Base-by-base conservation (phyloP, 2,329 filamentous ascomycete genomes). In the Pseudogymnoascus sp. region DNA sequence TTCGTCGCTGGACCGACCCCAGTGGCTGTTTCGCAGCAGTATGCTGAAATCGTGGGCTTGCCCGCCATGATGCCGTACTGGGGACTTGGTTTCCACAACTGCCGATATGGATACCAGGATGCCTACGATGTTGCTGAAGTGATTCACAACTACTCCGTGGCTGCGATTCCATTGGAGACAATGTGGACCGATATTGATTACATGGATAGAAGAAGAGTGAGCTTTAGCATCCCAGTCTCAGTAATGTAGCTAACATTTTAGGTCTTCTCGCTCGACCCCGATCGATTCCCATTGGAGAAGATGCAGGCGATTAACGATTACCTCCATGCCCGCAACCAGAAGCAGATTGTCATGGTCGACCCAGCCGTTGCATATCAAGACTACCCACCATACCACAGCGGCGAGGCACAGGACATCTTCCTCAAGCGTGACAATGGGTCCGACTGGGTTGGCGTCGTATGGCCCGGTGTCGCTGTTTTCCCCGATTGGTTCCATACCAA, bases 341-440 rank as follows among this genome's bases (percentile, higher is more conserved):
- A 88, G 54, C 90, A 89, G 65, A 81, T 90, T 31, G 75, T 92
- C 54, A 94, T 94, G 84, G 87, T 93, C 0, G 90, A 94, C 66
- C 87, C 87, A 2, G 84, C 84, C 1, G 77, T 80, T 15, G 78
- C 81, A 36, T 80, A 81, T 63, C 74, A 68, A 61, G 57, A 80
- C 64, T 85, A 84, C 66, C 65, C 69, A 1, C 74, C 81, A 1
- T 86, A 82, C 69, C 73, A 81, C 44, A 74, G 77, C 44, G 84
- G 84, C 2, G 72, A 77, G 2, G 74, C 79, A 5, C 69, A 77
- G 29, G 79, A 74, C 11, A 63, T 80, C 62, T 83, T 81, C 68
- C 70, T 83, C 11, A 74, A 76, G 44, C 74, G 76, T 6, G 68
- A 71, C 37, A 85, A 90, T 66, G 87, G 81, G 7, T 80, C 79